phyloP scores from a whole-genome alignment of 225 moss, liverwort and hornwort species.

The Marchantia polymorpha region DNA sequence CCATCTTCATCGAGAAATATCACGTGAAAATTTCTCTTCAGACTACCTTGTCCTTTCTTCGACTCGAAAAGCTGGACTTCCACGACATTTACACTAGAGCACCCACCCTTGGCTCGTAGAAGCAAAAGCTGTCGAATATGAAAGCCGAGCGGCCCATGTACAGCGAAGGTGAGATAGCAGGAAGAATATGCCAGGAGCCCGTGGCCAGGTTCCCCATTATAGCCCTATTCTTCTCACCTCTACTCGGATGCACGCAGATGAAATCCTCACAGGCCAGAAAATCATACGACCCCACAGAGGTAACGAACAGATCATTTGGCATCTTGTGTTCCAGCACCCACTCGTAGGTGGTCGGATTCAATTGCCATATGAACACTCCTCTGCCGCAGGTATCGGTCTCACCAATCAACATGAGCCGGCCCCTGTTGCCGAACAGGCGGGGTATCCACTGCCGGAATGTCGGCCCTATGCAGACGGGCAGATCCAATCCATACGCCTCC shows the following conservation, averaged over 20 bases:
- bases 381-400: conserved; percentile 11
- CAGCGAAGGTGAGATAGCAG: neutral
- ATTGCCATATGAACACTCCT: conserved; percentile 14
- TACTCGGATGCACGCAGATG: conserved; percentile 7
- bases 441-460: conserved; percentile 19
- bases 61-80: too few relatives aligned
- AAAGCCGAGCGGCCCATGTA: neutral
- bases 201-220: conserved; percentile 9
- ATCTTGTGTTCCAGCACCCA: conserved; percentile 8
- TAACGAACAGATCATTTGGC: conserved; percentile 10
- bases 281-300: conserved; percentile 9
- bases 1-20: too few relatives aligned
- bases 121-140: conserved; percentile 18
- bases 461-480: conserved; percentile 17
- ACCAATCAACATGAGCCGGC: conserved; percentile 14
- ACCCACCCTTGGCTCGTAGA: conserved; percentile 15
- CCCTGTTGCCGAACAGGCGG: conserved; percentile 15
- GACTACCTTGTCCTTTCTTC: too few relatives aligned
- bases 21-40: too few relatives aligned
- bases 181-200: conserved; percentile 1
- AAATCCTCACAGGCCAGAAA: conserved; percentile 11
- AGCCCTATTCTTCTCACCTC: conserved; percentile 14
- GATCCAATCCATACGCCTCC: conserved; percentile 9
- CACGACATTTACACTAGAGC: neutral
- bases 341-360: neutral